Conservation (phyloP, 2,329 filamentous ascomycete genomes). For the Ophiostoma tasmaniense region DNA sequence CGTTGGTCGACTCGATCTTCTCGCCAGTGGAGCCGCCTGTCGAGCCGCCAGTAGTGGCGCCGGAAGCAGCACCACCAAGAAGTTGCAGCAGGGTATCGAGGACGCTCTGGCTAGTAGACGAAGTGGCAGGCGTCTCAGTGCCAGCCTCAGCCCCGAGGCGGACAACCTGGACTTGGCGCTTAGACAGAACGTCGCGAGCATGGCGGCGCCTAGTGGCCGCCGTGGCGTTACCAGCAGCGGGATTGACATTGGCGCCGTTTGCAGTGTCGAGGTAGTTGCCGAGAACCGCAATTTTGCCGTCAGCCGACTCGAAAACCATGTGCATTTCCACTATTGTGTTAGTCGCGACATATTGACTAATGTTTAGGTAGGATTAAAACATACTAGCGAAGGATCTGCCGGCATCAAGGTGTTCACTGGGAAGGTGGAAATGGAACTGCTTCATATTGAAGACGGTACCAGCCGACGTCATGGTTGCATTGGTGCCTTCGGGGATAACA, state of each 20-base stretch:
- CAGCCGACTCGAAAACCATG: conserved; percentile 47
- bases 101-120: background rate
- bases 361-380: background rate
- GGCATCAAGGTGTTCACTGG: conserved; percentile 40
- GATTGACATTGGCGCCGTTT: conserved; percentile 21
- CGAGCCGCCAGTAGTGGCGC: background rate
- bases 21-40: conserved; percentile 29
- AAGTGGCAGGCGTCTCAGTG: background rate
- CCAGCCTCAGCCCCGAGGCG: background rate
- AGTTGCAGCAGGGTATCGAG: background rate
- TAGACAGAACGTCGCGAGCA: conserved; percentile 12
- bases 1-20: background rate
- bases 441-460: conserved; percentile 32
- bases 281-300: conserved; percentile 35
- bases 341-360: conserved; percentile 24
- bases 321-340: conserved; percentile 44
- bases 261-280: conserved; percentile 37
- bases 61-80: conserved; percentile 30
- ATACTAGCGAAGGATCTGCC: conserved; percentile 27
- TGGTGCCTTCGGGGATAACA: conserved; percentile 29
- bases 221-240: background rate
- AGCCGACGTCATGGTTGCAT: conserved; percentile 30
- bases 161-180: conserved; percentile 8
- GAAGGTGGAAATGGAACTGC: conserved; percentile 45
- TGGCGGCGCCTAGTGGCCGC: conserved; percentile 13